Evolutionary conservation across 208 protist genomes (phyloP).

Genomic region (Willaertia magna): DNA sequence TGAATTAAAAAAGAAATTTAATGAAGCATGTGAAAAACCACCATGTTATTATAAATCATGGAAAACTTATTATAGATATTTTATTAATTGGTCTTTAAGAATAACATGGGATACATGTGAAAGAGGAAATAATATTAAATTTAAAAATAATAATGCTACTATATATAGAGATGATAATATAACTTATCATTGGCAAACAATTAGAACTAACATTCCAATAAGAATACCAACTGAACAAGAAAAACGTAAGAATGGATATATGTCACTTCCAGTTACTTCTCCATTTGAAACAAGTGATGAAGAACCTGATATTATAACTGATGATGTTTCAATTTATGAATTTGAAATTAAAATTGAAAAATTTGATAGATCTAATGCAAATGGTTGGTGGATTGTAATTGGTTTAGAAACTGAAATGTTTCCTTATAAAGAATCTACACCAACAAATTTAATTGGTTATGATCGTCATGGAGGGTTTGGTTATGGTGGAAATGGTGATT

Average conservation of each 20-base stretch:
- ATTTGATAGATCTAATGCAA: not conserved
- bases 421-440: not conserved
- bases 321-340: not conserved
- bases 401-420: not conserved
- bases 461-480: not conserved
- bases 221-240: not conserved
- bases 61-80: not conserved
- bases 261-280: not conserved
- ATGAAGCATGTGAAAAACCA: not conserved
- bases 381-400: conserved; percentile 6
- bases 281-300: not conserved
- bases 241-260: not conserved
- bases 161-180: not conserved
- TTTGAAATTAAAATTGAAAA: not conserved
- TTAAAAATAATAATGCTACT: not conserved
- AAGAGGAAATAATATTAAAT: not conserved
- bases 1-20: not conserved
- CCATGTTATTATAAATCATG: not conserved
- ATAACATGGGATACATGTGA: not conserved
- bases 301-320: not conserved
- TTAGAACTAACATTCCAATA: not conserved
- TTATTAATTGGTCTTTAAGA: not conserved
- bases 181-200: conserved; percentile 9
- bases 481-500: conserved; percentile 5
- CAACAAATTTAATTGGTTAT: conserved; percentile 1